Conservation (phyloP, 2,329 filamentous ascomycete species). For the Claviceps pazoutovae region DNA sequence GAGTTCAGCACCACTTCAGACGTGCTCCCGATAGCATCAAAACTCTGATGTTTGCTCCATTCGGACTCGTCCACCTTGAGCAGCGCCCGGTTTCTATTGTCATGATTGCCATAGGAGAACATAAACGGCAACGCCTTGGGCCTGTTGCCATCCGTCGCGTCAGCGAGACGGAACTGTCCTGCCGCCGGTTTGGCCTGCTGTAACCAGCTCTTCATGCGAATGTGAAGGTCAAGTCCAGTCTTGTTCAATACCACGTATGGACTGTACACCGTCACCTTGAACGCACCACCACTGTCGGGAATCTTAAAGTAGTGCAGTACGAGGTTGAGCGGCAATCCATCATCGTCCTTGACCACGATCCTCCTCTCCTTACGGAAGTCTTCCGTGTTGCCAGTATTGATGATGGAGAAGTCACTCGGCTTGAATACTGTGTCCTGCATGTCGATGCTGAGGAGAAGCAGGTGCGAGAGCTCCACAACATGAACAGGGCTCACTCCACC, state of each 20-base stretch:
- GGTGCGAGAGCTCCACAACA: constrained; percentile 87
- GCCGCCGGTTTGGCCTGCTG: constrained; percentile 70
- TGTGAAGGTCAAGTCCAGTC: constrained; percentile 76
- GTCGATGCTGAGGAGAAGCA: constrained; percentile 83
- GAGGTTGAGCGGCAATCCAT: constrained; percentile 64
- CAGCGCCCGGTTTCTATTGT: constrained; percentile 79
- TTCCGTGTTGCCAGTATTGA: constrained; percentile 77
- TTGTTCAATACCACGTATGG: constrained; percentile 94
- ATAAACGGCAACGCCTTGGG: constrained; percentile 80
- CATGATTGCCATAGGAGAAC: constrained; percentile 85
- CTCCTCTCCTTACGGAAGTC: constrained; percentile 77
- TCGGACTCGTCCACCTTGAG: constrained; percentile 78
- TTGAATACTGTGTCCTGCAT: constrained; percentile 95
- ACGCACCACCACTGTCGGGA: constrained; percentile 84
- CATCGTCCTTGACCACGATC: constrained; percentile 70
- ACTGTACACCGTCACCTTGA: constrained; percentile 89
- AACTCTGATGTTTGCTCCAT: constrained; percentile 97
- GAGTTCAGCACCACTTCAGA: constrained; percentile 77
- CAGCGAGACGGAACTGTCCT: constrained; percentile 54
- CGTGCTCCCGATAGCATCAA: constrained; percentile 90
- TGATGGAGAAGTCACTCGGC: constrained; percentile 90
- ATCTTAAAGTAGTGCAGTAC: constrained; percentile 84
- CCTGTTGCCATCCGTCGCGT: constrained; percentile 35
- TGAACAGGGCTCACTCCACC: constrained; percentile 95
- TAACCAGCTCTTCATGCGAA: constrained; percentile 80